Base-by-base conservation (phyloP, 2,329 filamentous ascomycete species). In the Aspergillus brunneoviolaceus region DNA sequence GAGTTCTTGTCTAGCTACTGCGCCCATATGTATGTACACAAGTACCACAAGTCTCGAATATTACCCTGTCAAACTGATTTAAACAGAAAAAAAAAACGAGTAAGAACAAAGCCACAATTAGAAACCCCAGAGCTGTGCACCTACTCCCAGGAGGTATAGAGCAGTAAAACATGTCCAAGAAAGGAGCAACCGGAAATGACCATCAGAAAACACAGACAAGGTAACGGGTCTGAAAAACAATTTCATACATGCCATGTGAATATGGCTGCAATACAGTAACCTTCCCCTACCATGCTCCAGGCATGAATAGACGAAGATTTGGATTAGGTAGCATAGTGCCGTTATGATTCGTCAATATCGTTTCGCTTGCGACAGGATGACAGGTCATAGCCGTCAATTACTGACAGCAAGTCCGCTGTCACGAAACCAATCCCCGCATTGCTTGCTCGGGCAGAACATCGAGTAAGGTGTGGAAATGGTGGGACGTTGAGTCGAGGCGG, bases 141-240 rank as follows among this genome's bases (percentile, higher is more conserved):
- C 58, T 53, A 58, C 65, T 65, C 61, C 69, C 62, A 58, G 65
- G 65, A 68, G 72, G 70, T 73, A 74, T 73, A 71, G 39, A 69
- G 69, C 66, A 72, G 67, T 70, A 70, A 73, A 63, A 72, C 69
- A 72, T 65, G 63, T 67, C 67, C 65, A 66, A 72, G 68, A 71
- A 71, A 57, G 54, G 55, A 70, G 66, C 14, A 61, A 49, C 60
- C 53, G 53, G 51, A 63, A 57, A 61, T 47, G 63, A 57, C 19
- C 45, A 49, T 5, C n/a, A 5, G n/a, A 55, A 29, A 48, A 21
- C 39, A 45, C 59, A 54, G 58, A 60, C 49, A 59, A 57, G 59
- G 59, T 29, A 57, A 55, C 31, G 58, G 63, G 55, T 57, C 61
- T 54, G 55, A 54, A 61, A 39, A 48, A 54, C 62, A 63, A 60